Conservation (phyloP, 768 basidiomycete species). For the Suillus bovinus region DNA sequence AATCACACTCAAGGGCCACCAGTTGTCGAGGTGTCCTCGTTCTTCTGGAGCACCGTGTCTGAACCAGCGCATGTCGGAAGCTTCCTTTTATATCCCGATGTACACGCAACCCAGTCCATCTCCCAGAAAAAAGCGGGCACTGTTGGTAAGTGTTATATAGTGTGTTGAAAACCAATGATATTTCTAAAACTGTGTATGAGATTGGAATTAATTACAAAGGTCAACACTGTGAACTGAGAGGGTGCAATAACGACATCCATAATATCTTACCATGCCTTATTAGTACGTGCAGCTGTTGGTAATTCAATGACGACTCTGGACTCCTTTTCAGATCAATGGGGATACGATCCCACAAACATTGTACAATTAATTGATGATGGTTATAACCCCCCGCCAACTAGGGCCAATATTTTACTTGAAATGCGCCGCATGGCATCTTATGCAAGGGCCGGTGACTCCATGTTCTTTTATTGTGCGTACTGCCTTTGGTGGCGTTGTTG, state of each 20-base stretch:
- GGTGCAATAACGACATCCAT: slow-evolving; percentile 1
- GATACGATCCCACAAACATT: not conserved
- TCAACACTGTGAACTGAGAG: not conserved
- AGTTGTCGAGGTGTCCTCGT: not conserved
- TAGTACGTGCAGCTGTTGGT: not conserved
- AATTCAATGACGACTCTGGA: not conserved
- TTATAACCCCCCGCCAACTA: not conserved
- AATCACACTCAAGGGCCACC: not conserved
- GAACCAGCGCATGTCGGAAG: not conserved
- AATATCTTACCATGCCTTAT: not conserved
- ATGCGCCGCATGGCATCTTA: not conserved
- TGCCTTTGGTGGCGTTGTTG: not conserved
- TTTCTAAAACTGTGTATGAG: not conserved
- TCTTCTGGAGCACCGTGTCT: not conserved
- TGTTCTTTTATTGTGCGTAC: slow-evolving; percentile 5
- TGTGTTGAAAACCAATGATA: not conserved
- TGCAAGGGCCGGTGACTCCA: not conserved
- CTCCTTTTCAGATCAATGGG: slow-evolving; percentile 2
- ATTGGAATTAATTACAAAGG: slow-evolving; percentile 5
- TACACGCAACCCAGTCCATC: not conserved
- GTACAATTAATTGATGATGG: not conserved
- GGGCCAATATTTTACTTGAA: not conserved
- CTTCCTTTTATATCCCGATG: not conserved
- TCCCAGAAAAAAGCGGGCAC: not conserved
- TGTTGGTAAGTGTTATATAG: not conserved